Percentiles rank a stretch among this genome's conserved stretches.
phyloP scores from a whole-genome alignment of 371 early-diverging fungal species.

The Mucor irregularis region DNA sequence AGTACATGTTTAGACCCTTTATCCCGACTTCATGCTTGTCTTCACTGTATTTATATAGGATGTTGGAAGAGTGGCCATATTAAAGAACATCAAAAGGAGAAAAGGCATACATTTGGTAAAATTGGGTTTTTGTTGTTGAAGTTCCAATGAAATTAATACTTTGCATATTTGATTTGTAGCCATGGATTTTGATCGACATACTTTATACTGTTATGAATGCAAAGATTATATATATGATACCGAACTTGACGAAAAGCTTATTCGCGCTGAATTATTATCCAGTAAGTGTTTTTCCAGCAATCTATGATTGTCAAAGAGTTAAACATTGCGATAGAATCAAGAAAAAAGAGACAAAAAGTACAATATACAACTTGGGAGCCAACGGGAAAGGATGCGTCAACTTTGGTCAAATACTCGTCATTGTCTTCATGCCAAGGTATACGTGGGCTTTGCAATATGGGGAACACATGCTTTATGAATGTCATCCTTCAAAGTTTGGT shows the following conservation, averaged over 20 bases:
- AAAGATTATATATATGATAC: conserved; percentile 86
- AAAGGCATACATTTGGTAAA: conserved; percentile 67
- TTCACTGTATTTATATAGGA: conserved; percentile 67
- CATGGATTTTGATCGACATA: conserved; percentile 37
- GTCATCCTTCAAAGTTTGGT: conserved; percentile 89
- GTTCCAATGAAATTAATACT: too few relatives aligned
- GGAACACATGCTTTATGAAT: conserved; percentile 95
- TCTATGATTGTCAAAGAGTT: too few relatives aligned
- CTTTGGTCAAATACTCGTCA: conserved; percentile 48
- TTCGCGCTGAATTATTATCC: conserved; percentile 55
- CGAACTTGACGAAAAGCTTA: conserved; percentile 63
- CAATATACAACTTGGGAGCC: conserved; percentile 35
- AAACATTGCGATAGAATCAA: conserved; percentile 17
- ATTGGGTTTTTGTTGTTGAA: too few relatives aligned
- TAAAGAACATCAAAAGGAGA: conserved; percentile 58
- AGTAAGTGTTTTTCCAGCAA: conserved; percentile 29
- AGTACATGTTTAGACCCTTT: conserved; percentile 60
- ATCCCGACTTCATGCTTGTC: conserved; percentile 79
- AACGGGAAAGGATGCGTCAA: conserved; percentile 50
- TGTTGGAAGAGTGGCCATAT: conserved; percentile 74
- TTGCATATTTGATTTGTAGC: conserved; percentile 4
- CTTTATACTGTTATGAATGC: conserved; percentile 67
- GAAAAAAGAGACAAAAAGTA: conserved; percentile 28
- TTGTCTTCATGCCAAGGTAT: conserved; percentile 68
- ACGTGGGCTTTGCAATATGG: conserved; percentile 91